These are phyloP conservation scores for Apiospora malaysiana DNA, from an alignment of 2,329 filamentous ascomycete genomes.

Conservation along the genomic window DNA sequence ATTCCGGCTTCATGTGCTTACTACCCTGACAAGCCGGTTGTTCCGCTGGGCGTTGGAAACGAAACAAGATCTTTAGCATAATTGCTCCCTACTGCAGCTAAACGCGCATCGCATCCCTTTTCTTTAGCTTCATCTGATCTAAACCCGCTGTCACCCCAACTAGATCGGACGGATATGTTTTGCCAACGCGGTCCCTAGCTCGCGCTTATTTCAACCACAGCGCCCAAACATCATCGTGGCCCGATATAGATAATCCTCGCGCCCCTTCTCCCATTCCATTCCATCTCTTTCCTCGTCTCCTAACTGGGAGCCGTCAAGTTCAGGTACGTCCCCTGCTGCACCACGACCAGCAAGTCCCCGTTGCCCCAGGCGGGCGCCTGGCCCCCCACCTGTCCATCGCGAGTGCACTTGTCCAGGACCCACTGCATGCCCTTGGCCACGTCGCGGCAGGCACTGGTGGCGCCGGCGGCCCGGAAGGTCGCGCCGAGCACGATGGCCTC, in stretches of 20 bases:
- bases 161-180: neutral
- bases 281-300: too few relatives aligned
- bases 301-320: neutral
- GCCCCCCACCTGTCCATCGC: neutral
- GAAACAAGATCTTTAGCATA: neutral
- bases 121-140: neutral
- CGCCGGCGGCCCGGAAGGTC: neutral
- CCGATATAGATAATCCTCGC: neutral
- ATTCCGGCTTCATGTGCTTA: neutral
- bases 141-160: neutral
- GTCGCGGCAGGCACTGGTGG: conserved; percentile 1
- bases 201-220: neutral
- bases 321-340: conserved; percentile 1
- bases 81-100: neutral
- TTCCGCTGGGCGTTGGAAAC: neutral
- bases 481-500: neutral
- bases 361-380: neutral
- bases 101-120: neutral
- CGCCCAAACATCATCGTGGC: neutral
- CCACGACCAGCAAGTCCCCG: neutral
- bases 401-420: neutral
- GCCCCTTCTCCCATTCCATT: neutral
- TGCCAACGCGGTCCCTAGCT: neutral
- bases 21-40: neutral
- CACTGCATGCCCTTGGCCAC: neutral